A percentile compares a stretch with the other conserved stretches of the same genome.
Conservation (phyloP, 2,329 filamentous ascomycete genomes). For the Arthrobotrys entomopaga region DNA sequence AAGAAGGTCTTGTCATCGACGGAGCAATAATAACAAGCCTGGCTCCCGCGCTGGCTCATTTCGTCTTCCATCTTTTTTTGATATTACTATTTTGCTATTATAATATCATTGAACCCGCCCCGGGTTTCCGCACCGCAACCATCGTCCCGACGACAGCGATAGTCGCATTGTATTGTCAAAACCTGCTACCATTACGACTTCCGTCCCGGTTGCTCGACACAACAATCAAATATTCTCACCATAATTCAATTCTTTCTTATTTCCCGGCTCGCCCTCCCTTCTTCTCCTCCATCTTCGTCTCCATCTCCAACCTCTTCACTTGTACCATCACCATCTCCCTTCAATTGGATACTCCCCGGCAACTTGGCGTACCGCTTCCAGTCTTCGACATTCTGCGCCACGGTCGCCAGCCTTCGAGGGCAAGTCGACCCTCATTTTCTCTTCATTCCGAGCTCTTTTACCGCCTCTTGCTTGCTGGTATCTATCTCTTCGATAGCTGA, state of each 20-base stretch:
- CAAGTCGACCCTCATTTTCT: constrained; percentile 5
- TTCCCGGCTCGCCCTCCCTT: constrained; percentile 18
- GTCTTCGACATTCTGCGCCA: constrained; percentile 18
- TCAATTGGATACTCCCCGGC: constrained; percentile 26
- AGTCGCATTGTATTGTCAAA: not conserved
- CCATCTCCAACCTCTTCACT: constrained; percentile 18
- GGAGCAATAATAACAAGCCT: too few species aligned
- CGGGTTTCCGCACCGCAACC: constrained; percentile 4
- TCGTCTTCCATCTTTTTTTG: too few species aligned
- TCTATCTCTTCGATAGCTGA: constrained; percentile 9
- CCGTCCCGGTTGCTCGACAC: constrained; percentile 48
- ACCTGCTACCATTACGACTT: constrained; percentile 17
- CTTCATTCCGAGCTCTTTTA: not conserved
- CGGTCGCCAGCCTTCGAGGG: constrained; percentile 26
- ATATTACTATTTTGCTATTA: too few species aligned
- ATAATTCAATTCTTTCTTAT: constrained; percentile 1
- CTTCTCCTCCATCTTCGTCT: constrained; percentile 16
- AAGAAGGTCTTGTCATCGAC: too few species aligned
- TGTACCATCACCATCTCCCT: not conserved
- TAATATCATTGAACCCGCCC: too few species aligned
- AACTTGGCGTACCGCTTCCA: constrained; percentile 16
- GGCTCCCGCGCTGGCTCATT: too few species aligned
- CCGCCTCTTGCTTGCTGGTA: constrained; percentile 2
- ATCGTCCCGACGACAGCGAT: not conserved
- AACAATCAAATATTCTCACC: constrained; percentile 32